Conservation (phyloP, 257 asterid species). For the Perilla frutescens region DNA sequence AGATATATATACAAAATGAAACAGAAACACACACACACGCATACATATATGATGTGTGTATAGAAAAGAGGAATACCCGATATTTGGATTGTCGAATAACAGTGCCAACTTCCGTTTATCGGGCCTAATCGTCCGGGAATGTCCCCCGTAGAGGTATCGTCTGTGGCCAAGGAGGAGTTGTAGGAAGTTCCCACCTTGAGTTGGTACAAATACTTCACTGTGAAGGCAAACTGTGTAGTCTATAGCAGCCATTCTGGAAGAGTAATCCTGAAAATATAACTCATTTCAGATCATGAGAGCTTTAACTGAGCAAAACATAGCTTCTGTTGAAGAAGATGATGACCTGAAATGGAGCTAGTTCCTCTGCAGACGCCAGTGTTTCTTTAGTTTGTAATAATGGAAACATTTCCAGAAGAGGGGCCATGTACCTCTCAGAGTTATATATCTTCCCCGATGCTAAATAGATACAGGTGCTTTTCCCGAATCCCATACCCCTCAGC, state of each 20-base stretch:
- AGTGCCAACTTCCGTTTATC: conserved; percentile 88
- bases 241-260: conserved; percentile 98
- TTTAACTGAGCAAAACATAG: background rate
- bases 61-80: conserved; percentile 54
- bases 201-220: conserved; percentile 94
- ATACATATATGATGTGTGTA: background rate
- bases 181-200: conserved; percentile 98
- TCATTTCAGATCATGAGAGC: conserved; percentile 11
- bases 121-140: conserved; percentile 84
- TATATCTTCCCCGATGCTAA: conserved; percentile 95
- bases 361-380: conserved; percentile 82
- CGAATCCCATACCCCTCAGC: conserved; percentile 99
- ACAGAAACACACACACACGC: background rate
- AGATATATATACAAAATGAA: background rate
- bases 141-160: conserved; percentile 88
- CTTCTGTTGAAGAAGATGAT: conserved; percentile 4
- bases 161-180: conserved; percentile 94
- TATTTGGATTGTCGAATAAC: conserved; percentile 79
- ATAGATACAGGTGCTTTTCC: conserved; percentile 71
- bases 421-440: conserved; percentile 85
- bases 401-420: conserved; percentile 91
- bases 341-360: conserved; percentile 95
- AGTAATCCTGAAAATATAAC: conserved; percentile 70
- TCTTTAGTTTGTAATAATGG: conserved; percentile 94
- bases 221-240: conserved; percentile 99